Evolutionary conservation across 1,284 basidiomycete species (phyloP), one percentile per base, ranked within the genome.

Genomic region (Thecaphora frezii): DNA sequence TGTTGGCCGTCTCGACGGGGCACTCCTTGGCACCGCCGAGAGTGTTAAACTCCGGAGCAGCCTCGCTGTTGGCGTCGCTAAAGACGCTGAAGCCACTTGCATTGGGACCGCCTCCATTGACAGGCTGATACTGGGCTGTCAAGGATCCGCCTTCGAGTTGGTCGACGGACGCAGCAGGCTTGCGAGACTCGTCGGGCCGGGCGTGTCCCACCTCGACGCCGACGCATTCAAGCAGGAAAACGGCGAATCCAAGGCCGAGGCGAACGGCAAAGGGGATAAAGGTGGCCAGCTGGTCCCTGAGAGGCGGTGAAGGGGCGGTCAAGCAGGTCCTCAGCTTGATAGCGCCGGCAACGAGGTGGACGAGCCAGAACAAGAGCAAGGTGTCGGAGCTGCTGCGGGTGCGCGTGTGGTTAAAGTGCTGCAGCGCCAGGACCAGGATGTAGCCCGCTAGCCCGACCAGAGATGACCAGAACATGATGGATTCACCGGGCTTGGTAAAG

Each of bases 361-460:
- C 48, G 0, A 92, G 89, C 88, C 90, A 94, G 80, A 91, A 93
- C 47, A 94, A 80, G 22, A 97, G 84, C 25, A 93, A 81, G 22
- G 87, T 78, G 0, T 89, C 84, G 0, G 91, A 93, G 0, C 92
- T 89, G 10, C 85, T 84, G 16, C 87, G 85, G 0, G 87, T 85
- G n/a, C 88, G 86, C 38, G 85, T 85, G 78, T 96, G 91, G 72
- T 91, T 92, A 58, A 85, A 44, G 74, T 76, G 57, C 70, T 64
- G 69, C 8, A 78, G 52, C 2, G 76, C 57, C 23, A 81, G 21
- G 19, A 78, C 57, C 9, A 80, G 57, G 7, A 74, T 42, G 54
- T 76, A 77, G 33, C 62, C 62, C 18, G 64, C 46, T 9, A 62
- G 30, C 19, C 43, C 48, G 8, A 44, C 44, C 26, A 46, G 23